Evolutionary conservation across 139 green algal genomes (phyloP), one percentile per base, ranked within the genome.

Genomic region (Pycnococcus provasolii): DNA sequence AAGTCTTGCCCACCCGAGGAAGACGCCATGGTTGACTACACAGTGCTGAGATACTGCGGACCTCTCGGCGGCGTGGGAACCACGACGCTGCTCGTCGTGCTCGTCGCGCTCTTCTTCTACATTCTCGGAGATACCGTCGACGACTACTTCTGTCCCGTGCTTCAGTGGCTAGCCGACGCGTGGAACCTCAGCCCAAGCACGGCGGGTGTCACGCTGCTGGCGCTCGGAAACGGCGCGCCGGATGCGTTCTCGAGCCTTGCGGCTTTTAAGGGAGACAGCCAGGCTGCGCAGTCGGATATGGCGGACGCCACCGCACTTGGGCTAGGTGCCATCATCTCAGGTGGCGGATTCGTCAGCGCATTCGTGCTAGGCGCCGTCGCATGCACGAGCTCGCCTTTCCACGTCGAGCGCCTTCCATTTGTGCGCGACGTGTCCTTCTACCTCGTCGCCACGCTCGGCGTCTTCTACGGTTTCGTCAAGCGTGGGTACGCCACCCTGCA

Each of bases 201-300:
- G 9, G 77, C 77, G 39, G 77, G 78, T 1, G 78, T 81, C 26
- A 84, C 78, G 64, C 62, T 84, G 57, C 72, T 84, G 43, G 60
- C 78, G 11, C 65, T 84, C 5, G 78, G 78, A 5, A 84, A 84
- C 53, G 78, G 76, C 57, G 78, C 78, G 45, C 78, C 78, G n/a
- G 78, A 84, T 58, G 65, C 81, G 39, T 83, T 84, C 66, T 66
- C 78, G 55, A 73, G 63, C n/a, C 59, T 82, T 8, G 76, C 76
- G 4, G 62, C 72, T 43, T 63, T 81, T 13, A 70, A 68, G 15
- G 54, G 52, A 11, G 62, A 53, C 2, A 63, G 72, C 47, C 11
- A n/a, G 4, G n/a, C 15, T 4, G 61, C 47, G 8, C 9, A 67
- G n/a, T 13, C 42, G n/a, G 8, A 8, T 64, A 48, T 48, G 2